phyloP scores from a whole-genome alignment of 208 protist species.

The Leishmania tarentolae region DNA sequence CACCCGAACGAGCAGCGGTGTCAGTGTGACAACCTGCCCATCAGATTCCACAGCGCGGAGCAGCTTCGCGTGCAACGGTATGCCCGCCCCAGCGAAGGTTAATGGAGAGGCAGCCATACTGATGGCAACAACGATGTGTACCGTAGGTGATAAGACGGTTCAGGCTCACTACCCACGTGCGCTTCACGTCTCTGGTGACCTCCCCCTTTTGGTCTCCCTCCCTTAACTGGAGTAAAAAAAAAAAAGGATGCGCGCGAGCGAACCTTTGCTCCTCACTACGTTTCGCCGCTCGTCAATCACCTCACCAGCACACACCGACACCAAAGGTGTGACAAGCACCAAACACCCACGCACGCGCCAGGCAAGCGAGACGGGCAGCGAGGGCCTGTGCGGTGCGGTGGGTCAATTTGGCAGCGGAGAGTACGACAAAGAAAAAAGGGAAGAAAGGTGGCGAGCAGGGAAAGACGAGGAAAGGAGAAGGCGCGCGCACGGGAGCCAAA shows the following conservation, averaged over 20 bases:
- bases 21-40: conserved; percentile 23
- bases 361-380: background rate
- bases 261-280: background rate
- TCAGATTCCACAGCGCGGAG: conserved; percentile 32
- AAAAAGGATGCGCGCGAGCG: background rate
- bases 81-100: conserved; percentile 26
- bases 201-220: background rate
- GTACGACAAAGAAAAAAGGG: background rate
- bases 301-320: background rate
- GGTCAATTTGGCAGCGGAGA: background rate
- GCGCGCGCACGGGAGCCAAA: background rate
- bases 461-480: background rate
- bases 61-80: conserved; percentile 50
- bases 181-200: background rate
- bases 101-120: conserved; percentile 4
- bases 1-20: conserved; percentile 56
- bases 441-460: background rate
- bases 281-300: background rate
- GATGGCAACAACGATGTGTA: background rate
- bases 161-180: background rate
- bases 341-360: background rate
- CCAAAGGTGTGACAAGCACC: background rate
- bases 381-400: no score
- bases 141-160: background rate
- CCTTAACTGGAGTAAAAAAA: background rate